Evolutionary conservation across 768 basidiomycete species (phyloP), one percentile per base, ranked within the genome.

Genomic region (Artomyces pyxidatus): DNA sequence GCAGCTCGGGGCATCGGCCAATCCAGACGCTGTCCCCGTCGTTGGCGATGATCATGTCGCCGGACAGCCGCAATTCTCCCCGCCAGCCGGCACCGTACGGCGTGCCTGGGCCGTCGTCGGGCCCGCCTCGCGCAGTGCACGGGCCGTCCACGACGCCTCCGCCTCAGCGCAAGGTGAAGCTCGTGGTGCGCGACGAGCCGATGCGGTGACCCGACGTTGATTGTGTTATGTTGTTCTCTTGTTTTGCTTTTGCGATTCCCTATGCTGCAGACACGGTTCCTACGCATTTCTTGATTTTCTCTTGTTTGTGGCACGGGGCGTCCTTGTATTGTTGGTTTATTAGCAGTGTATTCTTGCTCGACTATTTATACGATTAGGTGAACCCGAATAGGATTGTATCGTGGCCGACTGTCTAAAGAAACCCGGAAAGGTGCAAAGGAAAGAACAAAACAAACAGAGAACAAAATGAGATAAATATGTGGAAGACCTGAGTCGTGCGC

Each of bases 31-130:
- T 83, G 25, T 81, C 80, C 2, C 81, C 81, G 6, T 82, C 80
- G 16, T 60, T 82, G 35, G 80, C 80, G 16, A 75, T 80, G 71
- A 76, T 82, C 57, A 72, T 81, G 38, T 80, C 80, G n/a, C 80
- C 80, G 17, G 54, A 53, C 25, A 37, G 52, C 32, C 57, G 59
- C 5, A 51, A 57, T 21, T 58, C 62, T n/a, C 59, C 63, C 5
- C 59, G 46, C 17, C 52, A 50, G 49, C 53, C 45, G n/a, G 46
- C 55, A 27, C 45, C 49, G 26, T 49, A 26, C 26, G 30, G 29
- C 4, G 17, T 17, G 37, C 23, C 37, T 21, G 12, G 22, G 8
- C 14, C 10, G 21, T 27, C 46, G 23, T 17, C 26, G 37, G 28
- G 10, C 6, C 8, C 37, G 35, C 21, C 37, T 14, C 11, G 22